A percentile compares a stretch with the other conserved stretches of the same genome.
Conservation (phyloP, 2,329 filamentous ascomycete species). For the Monosporascus sp. region DNA sequence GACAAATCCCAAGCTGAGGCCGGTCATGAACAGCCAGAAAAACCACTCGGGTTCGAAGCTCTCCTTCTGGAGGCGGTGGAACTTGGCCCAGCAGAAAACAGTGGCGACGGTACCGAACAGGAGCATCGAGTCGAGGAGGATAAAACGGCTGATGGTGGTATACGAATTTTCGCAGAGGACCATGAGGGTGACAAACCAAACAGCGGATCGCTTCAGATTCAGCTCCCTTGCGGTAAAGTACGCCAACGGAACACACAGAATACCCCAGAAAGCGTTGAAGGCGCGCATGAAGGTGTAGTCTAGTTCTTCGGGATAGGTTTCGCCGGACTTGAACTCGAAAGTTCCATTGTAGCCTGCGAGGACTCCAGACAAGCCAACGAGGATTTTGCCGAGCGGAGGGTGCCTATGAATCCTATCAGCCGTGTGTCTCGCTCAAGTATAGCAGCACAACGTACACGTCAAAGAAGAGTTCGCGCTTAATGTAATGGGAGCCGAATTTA, state of each 20-base stretch:
- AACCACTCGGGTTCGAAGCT: conserved; percentile 93
- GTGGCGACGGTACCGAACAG: conserved; percentile 98
- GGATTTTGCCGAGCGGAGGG: conserved; percentile 95
- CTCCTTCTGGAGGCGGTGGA: conserved; percentile 80
- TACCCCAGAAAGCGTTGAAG: conserved; percentile 95
- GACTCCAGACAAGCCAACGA: conserved; percentile 93
- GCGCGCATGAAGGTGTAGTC: conserved; percentile 98
- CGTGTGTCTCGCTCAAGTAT: conserved; percentile 2
- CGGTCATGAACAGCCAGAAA: conserved; percentile 88
- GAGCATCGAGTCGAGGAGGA: conserved; percentile 97
- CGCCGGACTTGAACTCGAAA: conserved; percentile 98
- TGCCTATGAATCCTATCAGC: conserved; percentile 33
- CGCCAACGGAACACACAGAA: conserved; percentile 84
- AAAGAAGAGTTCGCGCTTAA: conserved; percentile 99
- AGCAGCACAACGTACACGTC: conserved; percentile 47
- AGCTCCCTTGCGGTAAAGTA: conserved; percentile 94
- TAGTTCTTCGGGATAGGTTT: conserved; percentile 87
- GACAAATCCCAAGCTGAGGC: conserved; percentile 93
- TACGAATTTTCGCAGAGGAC: conserved; percentile 99
- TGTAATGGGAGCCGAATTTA: conserved; percentile 98
- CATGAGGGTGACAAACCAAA: conserved; percentile 95
- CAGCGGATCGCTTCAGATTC: conserved; percentile 76
- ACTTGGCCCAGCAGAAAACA: conserved; percentile 94
- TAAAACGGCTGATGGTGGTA: conserved; percentile 97
- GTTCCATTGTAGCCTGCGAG: conserved; percentile 97